Conservation (phyloP, 1,284 basidiomycete genomes). For the Vanrija humicola region DNA sequence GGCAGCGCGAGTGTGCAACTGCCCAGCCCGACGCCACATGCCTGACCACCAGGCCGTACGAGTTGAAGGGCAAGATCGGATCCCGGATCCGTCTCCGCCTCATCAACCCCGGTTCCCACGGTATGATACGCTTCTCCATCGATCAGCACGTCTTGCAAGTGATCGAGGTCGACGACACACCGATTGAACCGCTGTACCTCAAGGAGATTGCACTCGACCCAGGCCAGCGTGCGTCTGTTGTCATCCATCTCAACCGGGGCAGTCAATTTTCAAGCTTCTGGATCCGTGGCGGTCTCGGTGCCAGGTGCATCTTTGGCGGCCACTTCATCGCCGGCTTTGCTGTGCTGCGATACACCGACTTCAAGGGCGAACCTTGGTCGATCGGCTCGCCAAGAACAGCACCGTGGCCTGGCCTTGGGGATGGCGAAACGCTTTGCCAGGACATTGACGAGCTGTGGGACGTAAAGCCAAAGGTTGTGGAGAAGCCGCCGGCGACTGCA, state of each 20-base stretch:
- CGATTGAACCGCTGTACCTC: constrained; percentile 22
- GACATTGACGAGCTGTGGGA: constrained; percentile 8
- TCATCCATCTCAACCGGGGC: constrained; percentile 35
- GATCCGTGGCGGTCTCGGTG: constrained; percentile 31
- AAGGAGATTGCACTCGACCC: constrained; percentile 25
- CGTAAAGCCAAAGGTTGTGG: background rate
- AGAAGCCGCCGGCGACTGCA: too few relatives aligned
- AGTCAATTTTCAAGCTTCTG: constrained; percentile 30
- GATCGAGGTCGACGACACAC: constrained; percentile 31
- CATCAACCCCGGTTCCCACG: constrained; percentile 17
- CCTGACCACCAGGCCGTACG: background rate
- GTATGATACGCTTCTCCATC: constrained; percentile 24
- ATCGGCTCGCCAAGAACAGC: constrained; percentile 11
- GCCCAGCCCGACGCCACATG: constrained; percentile 1
- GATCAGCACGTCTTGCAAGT: constrained; percentile 32
- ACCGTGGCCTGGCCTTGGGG: constrained; percentile 20
- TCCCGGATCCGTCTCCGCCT: constrained; percentile 17
- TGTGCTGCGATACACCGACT: constrained; percentile 25
- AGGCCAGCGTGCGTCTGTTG: constrained; percentile 40
- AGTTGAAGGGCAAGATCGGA: background rate
- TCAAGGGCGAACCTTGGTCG: background rate
- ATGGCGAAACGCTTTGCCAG: background rate
- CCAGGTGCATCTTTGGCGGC: background rate
- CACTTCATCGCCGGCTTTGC: constrained; percentile 1
- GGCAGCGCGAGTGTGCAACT: background rate